Percentiles rank a stretch among this genome's conserved stretches.
phyloP scores from a whole-genome alignment of 352 stramenopile species.

The Pythium rhizo-oryzae region DNA sequence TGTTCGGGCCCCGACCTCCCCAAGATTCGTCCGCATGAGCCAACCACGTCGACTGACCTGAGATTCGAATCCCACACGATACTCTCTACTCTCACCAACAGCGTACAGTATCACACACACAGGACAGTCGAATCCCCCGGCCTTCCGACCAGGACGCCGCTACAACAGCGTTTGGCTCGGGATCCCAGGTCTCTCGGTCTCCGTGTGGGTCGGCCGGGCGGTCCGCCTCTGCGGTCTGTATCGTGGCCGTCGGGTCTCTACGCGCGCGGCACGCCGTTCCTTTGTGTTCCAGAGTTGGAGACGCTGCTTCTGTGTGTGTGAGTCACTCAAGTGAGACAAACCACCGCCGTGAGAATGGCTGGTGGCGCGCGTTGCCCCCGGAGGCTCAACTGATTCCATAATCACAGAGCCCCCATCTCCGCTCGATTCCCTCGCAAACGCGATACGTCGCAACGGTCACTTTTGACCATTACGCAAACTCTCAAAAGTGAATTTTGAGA shows the following conservation, averaged over 20 bases:
- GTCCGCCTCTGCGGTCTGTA: too few species aligned
- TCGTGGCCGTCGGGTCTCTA: neutral
- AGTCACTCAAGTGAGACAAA: slow-evolving; percentile 1
- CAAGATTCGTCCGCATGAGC: too few species aligned
- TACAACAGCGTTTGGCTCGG: neutral
- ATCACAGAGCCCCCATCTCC: neutral
- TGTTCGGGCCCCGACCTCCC: too few species aligned
- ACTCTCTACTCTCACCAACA: too few species aligned
- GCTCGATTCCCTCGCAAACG: neutral
- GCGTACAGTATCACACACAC: too few species aligned
- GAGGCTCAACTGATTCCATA: slow-evolving; percentile 5
- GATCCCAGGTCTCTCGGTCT: neutral
- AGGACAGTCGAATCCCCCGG: too few species aligned
- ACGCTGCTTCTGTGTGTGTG: neutral
- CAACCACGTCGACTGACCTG: too few species aligned
- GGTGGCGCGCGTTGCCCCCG: neutral
- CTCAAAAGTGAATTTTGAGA: slow-evolving; percentile 2
- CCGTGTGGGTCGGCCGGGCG: too few species aligned
- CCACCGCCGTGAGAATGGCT: slow-evolving; percentile 1
- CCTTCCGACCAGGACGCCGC: too few species aligned
- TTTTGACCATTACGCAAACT: slow-evolving; percentile 3
- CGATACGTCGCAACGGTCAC: neutral
- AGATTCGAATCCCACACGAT: too few species aligned
- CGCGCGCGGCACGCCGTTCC: neutral
- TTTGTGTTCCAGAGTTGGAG: neutral